Percentiles rank a stretch among this genome's conserved stretches.
phyloP scores from a whole-genome alignment of 192 early-diverging fungal species.

The Pecoramyces ruminantium region DNA sequence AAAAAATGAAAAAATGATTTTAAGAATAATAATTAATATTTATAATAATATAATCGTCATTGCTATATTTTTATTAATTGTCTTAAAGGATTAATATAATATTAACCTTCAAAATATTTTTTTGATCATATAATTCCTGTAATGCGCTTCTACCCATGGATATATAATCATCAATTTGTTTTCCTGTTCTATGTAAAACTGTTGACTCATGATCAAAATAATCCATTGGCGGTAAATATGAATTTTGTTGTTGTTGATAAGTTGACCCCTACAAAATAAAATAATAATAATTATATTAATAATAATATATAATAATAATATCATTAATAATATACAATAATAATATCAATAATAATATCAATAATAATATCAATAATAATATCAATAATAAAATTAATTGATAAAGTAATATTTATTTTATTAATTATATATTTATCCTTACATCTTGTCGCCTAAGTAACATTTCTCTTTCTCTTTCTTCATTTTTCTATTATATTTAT shows the following conservation, averaged over 20 bases:
- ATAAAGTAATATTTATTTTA: too few relatives aligned
- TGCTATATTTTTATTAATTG: too few relatives aligned
- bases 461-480: background rate
- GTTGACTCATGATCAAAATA: background rate
- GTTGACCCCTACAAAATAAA: background rate
- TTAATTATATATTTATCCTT: background rate
- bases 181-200: background rate
- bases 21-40: too few relatives aligned
- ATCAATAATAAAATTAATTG: too few relatives aligned
- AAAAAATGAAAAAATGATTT: too few relatives aligned
- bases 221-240: background rate
- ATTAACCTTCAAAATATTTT: background rate
- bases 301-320: too few relatives aligned
- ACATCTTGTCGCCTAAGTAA: background rate
- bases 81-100: too few relatives aligned
- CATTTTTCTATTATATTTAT: background rate
- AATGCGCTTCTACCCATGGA: background rate
- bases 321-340: too few relatives aligned
- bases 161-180: background rate
- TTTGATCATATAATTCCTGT: background rate
- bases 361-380: too few relatives aligned
- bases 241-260: background rate
- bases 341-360: too few relatives aligned
- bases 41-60: too few relatives aligned
- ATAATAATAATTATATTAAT: background rate